Conservation (phyloP, 2,329 filamentous ascomycete genomes). For the Hymenoscyphus repandus region DNA sequence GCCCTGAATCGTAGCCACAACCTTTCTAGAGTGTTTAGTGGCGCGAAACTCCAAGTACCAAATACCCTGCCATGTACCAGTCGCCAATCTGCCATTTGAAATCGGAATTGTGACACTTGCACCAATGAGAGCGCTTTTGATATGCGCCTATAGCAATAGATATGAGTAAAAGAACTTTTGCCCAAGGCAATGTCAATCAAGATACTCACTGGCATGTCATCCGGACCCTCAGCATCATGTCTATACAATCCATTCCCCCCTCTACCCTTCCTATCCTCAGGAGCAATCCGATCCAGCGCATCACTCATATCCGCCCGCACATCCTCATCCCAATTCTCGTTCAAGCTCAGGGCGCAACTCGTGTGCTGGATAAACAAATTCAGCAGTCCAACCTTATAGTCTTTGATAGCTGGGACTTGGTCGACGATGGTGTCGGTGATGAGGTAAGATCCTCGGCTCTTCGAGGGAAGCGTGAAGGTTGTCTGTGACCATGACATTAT, state of each 20-base stretch:
- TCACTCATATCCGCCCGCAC: conserved; percentile 89
- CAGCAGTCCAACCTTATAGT: conserved; percentile 81
- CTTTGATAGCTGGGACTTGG: conserved; percentile 70
- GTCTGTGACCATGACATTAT: conserved; percentile 78
- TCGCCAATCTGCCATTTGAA: conserved; percentile 69
- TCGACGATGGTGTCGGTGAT: conserved; percentile 71
- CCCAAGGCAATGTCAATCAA: no score
- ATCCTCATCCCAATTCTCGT: conserved; percentile 84
- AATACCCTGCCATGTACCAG: conserved; percentile 78
- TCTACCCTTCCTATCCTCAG: conserved; percentile 68
- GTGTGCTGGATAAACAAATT: conserved; percentile 96
- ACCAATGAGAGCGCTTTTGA: conserved; percentile 86
- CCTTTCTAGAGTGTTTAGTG: conserved; percentile 68
- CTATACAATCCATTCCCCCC: conserved; percentile 63
- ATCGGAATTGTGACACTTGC: conserved; percentile 90
- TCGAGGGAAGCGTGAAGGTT: conserved; percentile 70
- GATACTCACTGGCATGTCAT: conserved; percentile 81
- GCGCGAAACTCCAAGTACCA: conserved; percentile 91
- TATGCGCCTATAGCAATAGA: conserved; percentile 59
- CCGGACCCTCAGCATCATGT: conserved; percentile 79
- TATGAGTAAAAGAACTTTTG: no score
- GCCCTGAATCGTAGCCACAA: conserved; percentile 92
- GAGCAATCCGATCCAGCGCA: conserved; percentile 84
- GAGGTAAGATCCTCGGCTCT: conserved; percentile 80
- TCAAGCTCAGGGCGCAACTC: conserved; percentile 81